Base-by-base conservation (phyloP, 2,329 filamentous ascomycete genomes). In the Scedosporium minutisporum region DNA sequence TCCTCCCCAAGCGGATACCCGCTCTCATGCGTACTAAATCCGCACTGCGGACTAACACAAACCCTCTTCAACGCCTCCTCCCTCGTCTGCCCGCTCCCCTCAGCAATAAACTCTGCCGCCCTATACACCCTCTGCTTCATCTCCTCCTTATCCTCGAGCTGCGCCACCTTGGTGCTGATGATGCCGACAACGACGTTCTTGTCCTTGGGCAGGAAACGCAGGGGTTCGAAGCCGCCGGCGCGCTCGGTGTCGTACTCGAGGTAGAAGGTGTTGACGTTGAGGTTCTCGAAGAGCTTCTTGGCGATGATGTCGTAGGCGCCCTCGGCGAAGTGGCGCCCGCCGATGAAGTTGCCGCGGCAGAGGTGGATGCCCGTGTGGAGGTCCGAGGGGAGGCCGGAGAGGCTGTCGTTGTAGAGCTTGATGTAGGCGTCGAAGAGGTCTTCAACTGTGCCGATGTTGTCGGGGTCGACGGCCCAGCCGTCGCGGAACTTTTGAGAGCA, bases 341-440 rank as follows among this genome's bases (percentile, higher is more conserved):
- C 82, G 65, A 87, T 84, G 72, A 88, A 88, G 76, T 88, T 89
- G 58, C 82, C 82, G 7, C 82, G 82, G 80, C 89, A 92, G 60
- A 92, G 78, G 71, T 93, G 90, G 16, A 93, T 86, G 57, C 89
- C 89, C 2, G 90, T 81, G 73, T 91, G 88, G 79, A 92, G 83
- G 70, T 92, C 88, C 2, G 78, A 72, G 0, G 88, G 87, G 0
- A 84, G 76, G 68, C 83, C 82, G 68, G 79, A 76, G 69, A 90
- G 80, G 69, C 81, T 84, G 72, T 89, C 86, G 72, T 92, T 92
- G 79, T 92, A 92, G 66, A 90, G 83, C 65, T 82, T 79, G 72
- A 93, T 88, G 75, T 93, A 93, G 29, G 87, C 83, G 67, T 90
- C 87, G 23, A 93, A 82, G 55, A 91, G 84, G 67, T 87, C 85